Evolutionary conservation across 108 stramenopile species (phyloP), one percentile per base, ranked within the genome.

Genomic region (Fistulifera solaris): DNA sequence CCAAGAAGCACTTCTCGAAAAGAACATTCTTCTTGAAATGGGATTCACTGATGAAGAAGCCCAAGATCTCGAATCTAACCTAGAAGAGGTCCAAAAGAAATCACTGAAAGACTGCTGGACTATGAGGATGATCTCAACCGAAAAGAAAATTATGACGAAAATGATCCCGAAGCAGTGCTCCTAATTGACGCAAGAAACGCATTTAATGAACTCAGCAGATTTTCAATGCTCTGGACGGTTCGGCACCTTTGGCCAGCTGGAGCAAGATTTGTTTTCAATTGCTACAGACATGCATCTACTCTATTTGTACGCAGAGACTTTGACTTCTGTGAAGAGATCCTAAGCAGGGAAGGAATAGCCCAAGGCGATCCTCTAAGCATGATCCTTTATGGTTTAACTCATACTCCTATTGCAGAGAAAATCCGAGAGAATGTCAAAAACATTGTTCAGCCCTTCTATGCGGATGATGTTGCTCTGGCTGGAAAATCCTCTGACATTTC

Each of bases 181-280:
- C 28, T 67, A 12, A 10, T 67, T 39, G 68, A 70, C 35, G 62
- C 56, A n/a, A 38, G n/a, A 2, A 70, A 70, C 24, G 62, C 56
- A 35, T 70, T 70, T 51, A 70, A 70, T 21, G 57, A 58, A 18
- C 57, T 70, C 19, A 25, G 14, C 26, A 38, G 58, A 14, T 44
- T 51, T 38, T 25, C 49, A 14, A 70, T 70, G 68, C 68, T 70
- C 13, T 70, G 62, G 68, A 64, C 57, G 2, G 57, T 70, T 23
- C 26, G 56, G 10, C 68, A 70, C 27, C 26, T 24, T 14, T 70
- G 69, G 69, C 28, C 69, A 8, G 49, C 27, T 16, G 69, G 63
- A 12, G 51, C 61, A 21, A 26, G 45, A 27, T 63, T 64, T 43
- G 52, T 55, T 23, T 65, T 70, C 31, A 64, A 70, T 50, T 61